These are phyloP conservation scores for Penicillium sp. DNA, from an alignment of 2,329 filamentous ascomycete genomes.

Conservation along the genomic window DNA sequence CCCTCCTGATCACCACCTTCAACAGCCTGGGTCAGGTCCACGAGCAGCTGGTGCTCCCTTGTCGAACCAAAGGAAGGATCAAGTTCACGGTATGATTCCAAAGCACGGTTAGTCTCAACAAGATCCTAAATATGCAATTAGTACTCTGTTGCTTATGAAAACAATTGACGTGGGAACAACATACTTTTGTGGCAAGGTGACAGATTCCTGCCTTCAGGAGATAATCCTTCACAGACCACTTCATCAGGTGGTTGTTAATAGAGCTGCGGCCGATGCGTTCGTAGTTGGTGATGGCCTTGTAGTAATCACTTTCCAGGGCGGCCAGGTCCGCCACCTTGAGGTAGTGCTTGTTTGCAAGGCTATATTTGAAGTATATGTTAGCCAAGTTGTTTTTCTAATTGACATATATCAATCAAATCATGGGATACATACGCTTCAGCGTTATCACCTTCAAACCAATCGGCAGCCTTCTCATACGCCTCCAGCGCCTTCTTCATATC, in stretches of 20 bases:
- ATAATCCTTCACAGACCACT: conserved; percentile 93
- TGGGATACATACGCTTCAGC: conserved; percentile 63
- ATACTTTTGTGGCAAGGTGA: conserved; percentile 65
- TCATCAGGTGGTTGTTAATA: conserved; percentile 88
- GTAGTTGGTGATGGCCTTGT: conserved; percentile 75
- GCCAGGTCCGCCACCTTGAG: conserved; percentile 88
- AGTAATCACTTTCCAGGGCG: conserved; percentile 79
- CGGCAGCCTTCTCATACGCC: conserved; percentile 79
- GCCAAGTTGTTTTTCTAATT: background rate
- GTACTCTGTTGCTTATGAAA: background rate
- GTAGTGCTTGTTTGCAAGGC: conserved; percentile 88
- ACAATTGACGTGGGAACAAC: background rate
- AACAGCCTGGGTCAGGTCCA: conserved; percentile 71
- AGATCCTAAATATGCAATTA: conserved; percentile 54
- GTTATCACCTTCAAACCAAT: conserved; percentile 86
- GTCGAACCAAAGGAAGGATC: conserved; percentile 74
- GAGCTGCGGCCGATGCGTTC: conserved; percentile 77
- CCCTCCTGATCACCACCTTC: conserved; percentile 75
- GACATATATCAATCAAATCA: background rate
- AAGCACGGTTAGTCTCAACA: conserved; percentile 72
- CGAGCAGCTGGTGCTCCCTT: conserved; percentile 76
- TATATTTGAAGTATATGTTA: conserved; percentile 33
- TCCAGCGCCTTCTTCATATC: conserved; percentile 76
- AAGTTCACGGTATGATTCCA: conserved; percentile 77
- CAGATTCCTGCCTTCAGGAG: conserved; percentile 92